Percentiles rank a stretch among this genome's conserved stretches.
These are phyloP conservation scores for Suillus clintonianus DNA, from an alignment of 768 basidiomycete species.

Conservation along the genomic window DNA sequence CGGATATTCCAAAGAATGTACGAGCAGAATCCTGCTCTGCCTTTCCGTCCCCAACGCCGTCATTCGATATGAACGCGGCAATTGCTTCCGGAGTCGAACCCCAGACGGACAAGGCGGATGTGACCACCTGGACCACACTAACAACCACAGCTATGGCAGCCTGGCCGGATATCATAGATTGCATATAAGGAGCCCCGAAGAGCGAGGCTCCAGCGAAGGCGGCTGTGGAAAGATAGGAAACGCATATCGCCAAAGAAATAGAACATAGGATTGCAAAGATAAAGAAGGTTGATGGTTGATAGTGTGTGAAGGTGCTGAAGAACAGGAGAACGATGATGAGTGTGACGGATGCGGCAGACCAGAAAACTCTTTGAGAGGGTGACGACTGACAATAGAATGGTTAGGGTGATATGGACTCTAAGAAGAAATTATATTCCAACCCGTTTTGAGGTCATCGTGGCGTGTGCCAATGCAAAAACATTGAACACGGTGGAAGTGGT, in stretches of 20 bases:
- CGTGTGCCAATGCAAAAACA: conserved; percentile 72
- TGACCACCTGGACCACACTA: conserved; percentile 72
- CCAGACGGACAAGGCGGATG: conserved; percentile 59
- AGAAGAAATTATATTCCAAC: conserved; percentile 39
- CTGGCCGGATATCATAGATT: conserved; percentile 81
- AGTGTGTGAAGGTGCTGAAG: conserved; percentile 61
- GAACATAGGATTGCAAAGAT: conserved; percentile 65
- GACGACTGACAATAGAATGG: conserved; percentile 46
- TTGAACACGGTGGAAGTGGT: conserved; percentile 63
- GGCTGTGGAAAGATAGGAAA: conserved; percentile 79
- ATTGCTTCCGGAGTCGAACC: conserved; percentile 35
- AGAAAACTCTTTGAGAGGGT: conserved; percentile 58
- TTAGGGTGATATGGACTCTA: conserved; percentile 2
- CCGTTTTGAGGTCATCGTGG: conserved; percentile 67
- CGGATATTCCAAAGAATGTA: conserved; percentile 72
- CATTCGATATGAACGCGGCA: conserved; percentile 21
- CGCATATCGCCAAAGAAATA: conserved; percentile 56
- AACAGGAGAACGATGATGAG: conserved; percentile 54
- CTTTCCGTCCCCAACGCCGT: conserved; percentile 31
- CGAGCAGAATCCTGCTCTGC: conserved; percentile 70
- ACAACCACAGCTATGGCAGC: conserved; percentile 84
- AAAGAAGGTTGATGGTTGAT: conserved; percentile 60
- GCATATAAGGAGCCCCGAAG: conserved; percentile 73
- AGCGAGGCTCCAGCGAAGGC: conserved; percentile 77
- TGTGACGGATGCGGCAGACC: conserved; percentile 23